These are phyloP conservation scores for Lepidopterella palustris DNA, from an alignment of 495 filamentous ascomycete species.

Conservation along the genomic window DNA sequence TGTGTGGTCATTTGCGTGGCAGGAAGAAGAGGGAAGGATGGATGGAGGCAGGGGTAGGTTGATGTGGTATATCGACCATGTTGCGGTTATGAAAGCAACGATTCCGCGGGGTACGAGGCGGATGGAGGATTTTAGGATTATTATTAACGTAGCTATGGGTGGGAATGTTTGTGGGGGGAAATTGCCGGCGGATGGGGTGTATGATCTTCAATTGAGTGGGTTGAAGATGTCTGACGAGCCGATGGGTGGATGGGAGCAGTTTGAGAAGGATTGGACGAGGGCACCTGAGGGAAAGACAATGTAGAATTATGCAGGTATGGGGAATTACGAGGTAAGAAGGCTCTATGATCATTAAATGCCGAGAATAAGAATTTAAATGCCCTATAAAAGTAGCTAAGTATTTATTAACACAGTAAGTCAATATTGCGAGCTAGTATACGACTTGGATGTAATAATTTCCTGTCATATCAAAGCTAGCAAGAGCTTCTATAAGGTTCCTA, in stretches of 20 bases:
- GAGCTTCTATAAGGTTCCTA: no score
- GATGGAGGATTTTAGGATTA: slow-evolving; percentile 39
- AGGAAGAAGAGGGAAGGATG: slow-evolving; percentile 31
- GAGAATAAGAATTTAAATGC: no score
- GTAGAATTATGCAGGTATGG: no score
- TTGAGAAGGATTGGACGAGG: slow-evolving; percentile 36
- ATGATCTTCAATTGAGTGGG: slow-evolving; percentile 41
- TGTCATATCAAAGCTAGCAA: no score
- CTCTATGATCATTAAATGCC: no score
- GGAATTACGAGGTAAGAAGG: no score
- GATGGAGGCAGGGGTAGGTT: slow-evolving; percentile 27
- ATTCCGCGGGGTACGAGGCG: slow-evolving; percentile 39
- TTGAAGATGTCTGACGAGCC: slow-evolving; percentile 37
- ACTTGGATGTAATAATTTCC: no score
- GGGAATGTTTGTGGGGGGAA: slow-evolving; percentile 42
- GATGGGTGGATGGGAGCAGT: slow-evolving; percentile 38
- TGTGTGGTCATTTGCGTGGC: slow-evolving; percentile 39
- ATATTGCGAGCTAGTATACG: no score
- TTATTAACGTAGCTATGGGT: slow-evolving; percentile 44
- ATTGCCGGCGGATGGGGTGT: slow-evolving; percentile 36
- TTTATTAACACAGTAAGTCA: no score
- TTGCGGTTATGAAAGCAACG: slow-evolving; percentile 38
- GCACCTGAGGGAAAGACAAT: slow-evolving; percentile 35
- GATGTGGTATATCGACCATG: slow-evolving; percentile 44
- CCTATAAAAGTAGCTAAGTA: no score